Evolutionary conservation across 2,329 filamentous ascomycete species (phyloP).

Genomic region (Polychaeton citri): DNA sequence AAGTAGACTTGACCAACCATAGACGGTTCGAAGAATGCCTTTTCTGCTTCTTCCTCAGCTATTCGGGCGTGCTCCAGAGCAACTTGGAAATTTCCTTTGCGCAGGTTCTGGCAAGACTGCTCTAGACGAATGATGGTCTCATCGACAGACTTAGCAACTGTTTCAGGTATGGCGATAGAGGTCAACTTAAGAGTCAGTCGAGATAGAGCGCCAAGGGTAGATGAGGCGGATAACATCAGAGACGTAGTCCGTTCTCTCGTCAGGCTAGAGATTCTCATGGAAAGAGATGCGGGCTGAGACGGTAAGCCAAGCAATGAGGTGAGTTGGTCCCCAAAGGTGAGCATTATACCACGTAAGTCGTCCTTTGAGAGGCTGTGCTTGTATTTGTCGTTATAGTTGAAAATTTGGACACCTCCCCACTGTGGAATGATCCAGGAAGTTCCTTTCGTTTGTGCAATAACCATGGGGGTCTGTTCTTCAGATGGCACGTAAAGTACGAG

Average conservation of each 20-base stretch:
- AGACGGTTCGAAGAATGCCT: conserved; percentile 94
- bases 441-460: conserved; percentile 44
- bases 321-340: conserved; percentile 83
- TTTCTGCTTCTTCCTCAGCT: conserved; percentile 79
- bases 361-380: conserved; percentile 40
- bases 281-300: conserved; percentile 61
- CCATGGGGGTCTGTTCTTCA: conserved; percentile 46
- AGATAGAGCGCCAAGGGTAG: conserved; percentile 83
- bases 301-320: conserved; percentile 79
- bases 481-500: conserved; percentile 86
- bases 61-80: conserved; percentile 70
- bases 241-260: conserved; percentile 76
- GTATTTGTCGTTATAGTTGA: conserved; percentile 38
- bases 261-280: conserved; percentile 71
- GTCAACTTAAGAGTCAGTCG: conserved; percentile 71
- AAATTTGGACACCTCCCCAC: conserved; percentile 70
- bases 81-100: conserved; percentile 43
- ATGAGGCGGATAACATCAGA: conserved; percentile 76
- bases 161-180: conserved; percentile 79
- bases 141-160: conserved; percentile 73
- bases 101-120: conserved; percentile 59
- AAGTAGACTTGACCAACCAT: conserved; percentile 99
- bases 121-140: conserved; percentile 67
- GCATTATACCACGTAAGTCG: conserved; percentile 63
- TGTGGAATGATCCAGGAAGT: conserved; percentile 91